Base-by-base conservation (phyloP, 2,329 filamentous ascomycete genomes). In the Nothopassalora personata region DNA sequence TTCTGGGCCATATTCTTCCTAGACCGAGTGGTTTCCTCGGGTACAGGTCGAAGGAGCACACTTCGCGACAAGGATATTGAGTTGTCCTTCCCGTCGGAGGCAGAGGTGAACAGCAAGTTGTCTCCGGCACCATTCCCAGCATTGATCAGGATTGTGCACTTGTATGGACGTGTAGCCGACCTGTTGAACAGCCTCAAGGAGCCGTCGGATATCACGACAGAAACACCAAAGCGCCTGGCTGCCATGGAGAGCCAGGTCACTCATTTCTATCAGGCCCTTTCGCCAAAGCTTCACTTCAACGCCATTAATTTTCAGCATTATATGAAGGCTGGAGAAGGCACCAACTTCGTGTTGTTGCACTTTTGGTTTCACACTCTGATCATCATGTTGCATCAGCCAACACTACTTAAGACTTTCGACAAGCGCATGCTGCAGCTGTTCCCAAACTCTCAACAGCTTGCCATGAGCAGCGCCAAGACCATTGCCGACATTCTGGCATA, bases 1-100 rank as follows among this genome's bases (percentile, higher is more conserved):
- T 91, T 96, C 65, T 96, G 91, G 91, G 87, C 90, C 4, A 88
- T 96, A 10, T 95, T 95, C 72, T 87, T 95, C 64, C 81, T 96
- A 1, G 91, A 96, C 68, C 83, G 91, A 19, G 87, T 93, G 61
- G 93, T 96, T 28, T 95, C 91, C 0, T 93, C 89, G 0, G 91
- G 91, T 0, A 94, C 90, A 0, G 91, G 91, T 9, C 82, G 91
- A 15, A 88, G 90, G 0, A 91, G 93, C 10, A 95, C 90, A 0
- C 80, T 96, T 31, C 85, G 88, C 52, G 90, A 95, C 69, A 87
- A 90, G 60, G 91, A 95, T 65, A 92, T 93, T 64, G 91, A 95
- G 71, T 80, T 95, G 6, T 83, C 84, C 0, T 88, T 95, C 49
- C 83, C 83, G 3, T 77, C 80, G 5, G 72, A 84, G 50, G 78